Evolutionary conservation across 2,329 filamentous ascomycete species (phyloP).

Genomic region (Alternaria gansuensis): DNA sequence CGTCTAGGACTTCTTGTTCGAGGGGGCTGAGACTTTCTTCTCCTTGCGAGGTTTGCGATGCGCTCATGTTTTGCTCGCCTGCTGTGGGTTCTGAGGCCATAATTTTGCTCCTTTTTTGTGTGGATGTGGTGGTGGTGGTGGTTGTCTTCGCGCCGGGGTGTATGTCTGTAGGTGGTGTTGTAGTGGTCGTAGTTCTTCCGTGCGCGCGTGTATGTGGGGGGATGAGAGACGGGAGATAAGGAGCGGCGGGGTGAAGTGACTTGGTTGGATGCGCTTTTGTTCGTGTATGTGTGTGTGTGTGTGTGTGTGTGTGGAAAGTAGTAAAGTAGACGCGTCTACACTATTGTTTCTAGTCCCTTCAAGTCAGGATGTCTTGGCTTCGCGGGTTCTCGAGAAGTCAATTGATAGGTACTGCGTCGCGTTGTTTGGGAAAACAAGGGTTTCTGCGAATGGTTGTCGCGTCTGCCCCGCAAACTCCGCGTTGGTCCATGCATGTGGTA

Average conservation of each 20-base stretch:
- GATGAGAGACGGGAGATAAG: neutral
- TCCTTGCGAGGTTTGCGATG: slow-evolving; percentile 26
- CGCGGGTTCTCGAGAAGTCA: neutral
- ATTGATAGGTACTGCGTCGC: neutral
- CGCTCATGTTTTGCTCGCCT: slow-evolving; percentile 22
- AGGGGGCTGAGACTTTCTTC: slow-evolving; percentile 69
- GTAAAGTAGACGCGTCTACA: no score
- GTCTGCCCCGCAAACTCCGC: slow-evolving; percentile 22
- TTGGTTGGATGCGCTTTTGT: neutral
- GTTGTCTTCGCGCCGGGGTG: neutral
- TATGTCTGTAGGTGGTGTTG: neutral
- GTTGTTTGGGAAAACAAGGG: slow-evolving; percentile 1
- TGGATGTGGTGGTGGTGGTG: neutral
- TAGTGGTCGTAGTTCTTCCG: neutral
- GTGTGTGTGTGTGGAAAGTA: neutral
- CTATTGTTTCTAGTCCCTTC: neutral
- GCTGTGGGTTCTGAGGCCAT: slow-evolving; percentile 29
- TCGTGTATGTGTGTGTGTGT: neutral
- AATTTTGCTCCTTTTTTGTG: neutral
- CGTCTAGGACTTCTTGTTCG: slow-evolving; percentile 93
- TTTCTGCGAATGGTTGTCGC: slow-evolving; percentile 17
- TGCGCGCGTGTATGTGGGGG: neutral
- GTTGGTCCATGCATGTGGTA: slow-evolving; percentile 15
- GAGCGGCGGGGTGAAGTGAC: neutral
- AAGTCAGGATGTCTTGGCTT: neutral